phyloP scores from a whole-genome alignment of 1,284 basidiomycete species.

The Ganoderma sp. region DNA sequence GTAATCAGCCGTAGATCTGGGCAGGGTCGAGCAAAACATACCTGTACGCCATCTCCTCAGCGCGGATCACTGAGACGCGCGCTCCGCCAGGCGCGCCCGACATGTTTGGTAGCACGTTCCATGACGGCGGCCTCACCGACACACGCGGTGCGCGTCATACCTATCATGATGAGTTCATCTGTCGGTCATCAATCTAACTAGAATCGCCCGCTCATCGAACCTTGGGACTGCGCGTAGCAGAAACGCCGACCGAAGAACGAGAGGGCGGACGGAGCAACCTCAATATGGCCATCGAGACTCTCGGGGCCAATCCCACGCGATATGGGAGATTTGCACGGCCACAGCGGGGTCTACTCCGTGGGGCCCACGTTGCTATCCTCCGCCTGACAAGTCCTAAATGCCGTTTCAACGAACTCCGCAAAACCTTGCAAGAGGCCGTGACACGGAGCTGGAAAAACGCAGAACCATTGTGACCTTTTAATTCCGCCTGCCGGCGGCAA shows the following conservation, averaged over 20 bases:
- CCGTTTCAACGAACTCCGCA: slow-evolving; percentile 20
- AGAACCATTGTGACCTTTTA: slow-evolving; percentile 22
- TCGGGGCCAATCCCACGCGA: slow-evolving; percentile 29
- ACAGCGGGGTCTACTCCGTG: slow-evolving; percentile 16
- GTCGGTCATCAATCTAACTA: slow-evolving; percentile 35
- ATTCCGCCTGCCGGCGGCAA: slow-evolving; percentile 24
- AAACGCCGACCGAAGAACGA: slow-evolving; percentile 29
- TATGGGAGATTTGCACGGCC: slow-evolving; percentile 30
- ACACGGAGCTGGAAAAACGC: slow-evolving; percentile 9
- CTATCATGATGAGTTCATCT: slow-evolving; percentile 23
- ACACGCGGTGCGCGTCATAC: slow-evolving; percentile 25
- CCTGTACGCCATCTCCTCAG: slow-evolving; percentile 16
- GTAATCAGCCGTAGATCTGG: slow-evolving; percentile 19
- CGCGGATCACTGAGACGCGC: slow-evolving; percentile 33
- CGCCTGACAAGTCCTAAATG: slow-evolving; percentile 23
- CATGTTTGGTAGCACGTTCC: slow-evolving; percentile 35
- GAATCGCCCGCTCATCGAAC: slow-evolving; percentile 31
- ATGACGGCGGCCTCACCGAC: slow-evolving; percentile 20
- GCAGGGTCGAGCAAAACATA: slow-evolving; percentile 20
- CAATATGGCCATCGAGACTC: slow-evolving; percentile 29
- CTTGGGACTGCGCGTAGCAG: slow-evolving; percentile 29
- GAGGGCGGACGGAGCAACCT: slow-evolving; percentile 34
- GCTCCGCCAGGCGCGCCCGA: slow-evolving; percentile 29
- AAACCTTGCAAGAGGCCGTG: slow-evolving; percentile 20
- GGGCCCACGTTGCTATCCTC: slow-evolving; percentile 30